Conservation (phyloP, 2,329 filamentous ascomycete species). For the Rhinocladiella similis region DNA sequence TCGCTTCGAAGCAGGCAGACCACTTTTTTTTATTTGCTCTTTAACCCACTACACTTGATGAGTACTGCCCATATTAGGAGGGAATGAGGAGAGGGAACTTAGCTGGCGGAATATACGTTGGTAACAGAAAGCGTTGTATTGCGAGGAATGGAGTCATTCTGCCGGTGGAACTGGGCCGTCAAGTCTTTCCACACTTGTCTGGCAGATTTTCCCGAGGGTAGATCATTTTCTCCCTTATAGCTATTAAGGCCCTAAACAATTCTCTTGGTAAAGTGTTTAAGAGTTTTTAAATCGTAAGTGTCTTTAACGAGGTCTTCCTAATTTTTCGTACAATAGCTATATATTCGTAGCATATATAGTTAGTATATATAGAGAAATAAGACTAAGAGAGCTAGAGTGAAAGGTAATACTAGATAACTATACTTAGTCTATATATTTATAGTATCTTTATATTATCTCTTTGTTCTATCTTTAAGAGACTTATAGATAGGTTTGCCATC, state of each 20-base stretch:
- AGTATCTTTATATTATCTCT: not conserved
- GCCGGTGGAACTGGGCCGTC: conserved; percentile 3
- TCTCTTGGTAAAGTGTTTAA: conserved; percentile 6
- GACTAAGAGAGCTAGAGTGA: conserved; percentile 1
- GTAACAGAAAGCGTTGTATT: conserved; percentile 9
- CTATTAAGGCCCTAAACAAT: not conserved
- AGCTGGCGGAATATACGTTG: conserved; percentile 4
- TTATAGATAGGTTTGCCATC: conserved; percentile 4
- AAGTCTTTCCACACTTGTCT: conserved; percentile 8
- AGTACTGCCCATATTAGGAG: not conserved
- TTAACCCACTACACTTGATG: conserved; percentile 3
- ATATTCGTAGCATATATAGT: not conserved
- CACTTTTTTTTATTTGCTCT: conserved; percentile 2
- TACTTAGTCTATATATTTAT: not conserved
- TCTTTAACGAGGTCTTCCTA: conserved; percentile 2
- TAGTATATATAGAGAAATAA: conserved; percentile 3
- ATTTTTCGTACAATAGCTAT: not conserved
- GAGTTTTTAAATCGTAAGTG: conserved; percentile 2
- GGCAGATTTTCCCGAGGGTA: conserved; percentile 2
- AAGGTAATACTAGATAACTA: conserved; percentile 1
- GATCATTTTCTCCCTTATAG: conserved; percentile 4
- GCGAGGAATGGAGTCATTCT: conserved; percentile 5
- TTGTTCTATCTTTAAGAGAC: conserved; percentile 4
- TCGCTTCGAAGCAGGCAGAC: conserved; percentile 3
- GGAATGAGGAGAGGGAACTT: conserved; percentile 1